Evolutionary conservation across 73 alveolate species (phyloP), one percentile per base, ranked within the genome.

Genomic region (Paramecium sonneborni): DNA sequence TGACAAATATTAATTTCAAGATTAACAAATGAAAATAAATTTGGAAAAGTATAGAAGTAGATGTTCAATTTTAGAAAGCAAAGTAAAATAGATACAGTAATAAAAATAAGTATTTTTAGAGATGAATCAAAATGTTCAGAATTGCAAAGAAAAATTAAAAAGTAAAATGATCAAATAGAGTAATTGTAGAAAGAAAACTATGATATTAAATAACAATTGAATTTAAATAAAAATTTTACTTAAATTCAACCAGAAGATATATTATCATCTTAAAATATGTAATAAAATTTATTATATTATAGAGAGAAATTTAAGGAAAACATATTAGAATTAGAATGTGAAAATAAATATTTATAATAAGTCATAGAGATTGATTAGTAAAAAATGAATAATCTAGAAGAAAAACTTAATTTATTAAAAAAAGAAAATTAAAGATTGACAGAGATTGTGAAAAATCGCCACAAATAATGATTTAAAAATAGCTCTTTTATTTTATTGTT

Each of bases 371-470:
- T 72, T 0, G 86, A 72, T 72, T 32, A 32, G 14, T 72, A 72
- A 32, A 72, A 72, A 20, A 72, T 72, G 86, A 35, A 32, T 15
- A 72, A 72, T 38, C 24, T 72, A 18, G 86, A 72, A 34, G 67
- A 72, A 4, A 72, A 72, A 37, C 44, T 72, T 4, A 34, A 11
- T 35, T 38, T 72, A 38, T 72, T 72, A 18, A 72, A 58, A 34
- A 72, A 72, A n/a, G 86, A 72, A 37, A 72, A 72, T 38, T 38
- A 72, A 34, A 72, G 86, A 72, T 72, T 72, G 37, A 72, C 86
- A 14, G 86, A 72, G 9, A 72, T 72, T 10, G 86, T 72, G 1
- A 72, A 72, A 10, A 72, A 72, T 38, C 55, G 86, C 12, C 86
- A 72, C 12, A 72, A 72, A 37, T 72, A 72, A 37, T 72, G 86